These are phyloP conservation scores for Ilex asprella DNA, from an alignment of 257 asterid genomes.

Conservation along the genomic window DNA sequence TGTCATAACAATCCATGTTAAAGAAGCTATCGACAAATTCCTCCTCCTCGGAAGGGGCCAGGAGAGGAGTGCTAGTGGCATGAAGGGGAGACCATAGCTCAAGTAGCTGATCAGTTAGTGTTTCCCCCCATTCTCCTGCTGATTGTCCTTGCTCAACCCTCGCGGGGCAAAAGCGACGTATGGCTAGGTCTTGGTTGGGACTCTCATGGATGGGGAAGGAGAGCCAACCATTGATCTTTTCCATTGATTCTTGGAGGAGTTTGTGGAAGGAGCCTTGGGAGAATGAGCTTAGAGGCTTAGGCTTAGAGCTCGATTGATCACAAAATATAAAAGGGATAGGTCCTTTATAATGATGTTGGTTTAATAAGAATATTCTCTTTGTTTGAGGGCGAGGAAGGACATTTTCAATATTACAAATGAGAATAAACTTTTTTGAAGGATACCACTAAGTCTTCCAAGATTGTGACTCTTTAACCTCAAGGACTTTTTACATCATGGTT, in stretches of 20 bases:
- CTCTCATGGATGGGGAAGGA: conserved; percentile 13
- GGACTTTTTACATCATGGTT: too few species aligned
- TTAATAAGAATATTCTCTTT: too few species aligned
- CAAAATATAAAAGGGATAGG: too few species aligned
- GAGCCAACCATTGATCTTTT: conserved; percentile 20
- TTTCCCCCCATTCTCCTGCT: conserved; percentile 13
- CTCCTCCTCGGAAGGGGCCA: conserved; percentile 28
- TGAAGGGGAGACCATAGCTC: conserved; percentile 18
- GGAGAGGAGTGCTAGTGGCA: conserved; percentile 9
- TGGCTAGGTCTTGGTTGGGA: conserved; percentile 31
- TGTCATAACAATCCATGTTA: conserved; percentile 34
- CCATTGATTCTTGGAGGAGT: conserved; percentile 6
- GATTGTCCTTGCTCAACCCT: conserved; percentile 31
- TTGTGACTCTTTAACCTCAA: too few species aligned
- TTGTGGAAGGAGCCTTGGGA: conserved; percentile 4
- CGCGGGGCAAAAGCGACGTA: conserved; percentile 57
- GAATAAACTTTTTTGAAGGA: too few species aligned
- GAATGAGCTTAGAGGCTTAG: background rate
- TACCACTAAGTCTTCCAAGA: too few species aligned
- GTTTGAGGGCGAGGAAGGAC: too few species aligned
- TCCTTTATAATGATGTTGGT: too few species aligned
- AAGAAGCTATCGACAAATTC: conserved; percentile 47
- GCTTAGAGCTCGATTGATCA: too few species aligned
- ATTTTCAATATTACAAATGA: too few species aligned
- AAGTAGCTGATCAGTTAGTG: conserved; percentile 6